Base-by-base conservation (phyloP, 2,329 filamentous ascomycete genomes). In the Nemania bipapillata region DNA sequence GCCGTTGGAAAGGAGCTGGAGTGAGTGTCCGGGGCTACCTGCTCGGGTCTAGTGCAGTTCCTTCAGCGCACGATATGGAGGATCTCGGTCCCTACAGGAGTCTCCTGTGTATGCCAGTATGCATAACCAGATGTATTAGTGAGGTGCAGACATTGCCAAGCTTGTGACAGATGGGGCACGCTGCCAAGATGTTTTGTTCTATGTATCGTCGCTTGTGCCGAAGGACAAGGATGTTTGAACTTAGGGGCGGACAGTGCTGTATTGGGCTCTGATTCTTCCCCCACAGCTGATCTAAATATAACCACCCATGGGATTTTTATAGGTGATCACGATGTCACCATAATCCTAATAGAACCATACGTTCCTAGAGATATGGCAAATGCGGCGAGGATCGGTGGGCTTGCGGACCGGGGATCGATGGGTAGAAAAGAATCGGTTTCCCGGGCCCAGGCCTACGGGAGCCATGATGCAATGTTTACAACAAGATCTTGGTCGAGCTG, bases 231-330 rank as follows among this genome's bases (percentile, higher is more conserved):
- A 30, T 30, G 24, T 32, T n/a, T 50, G 47, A 40, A 45, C 58
- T 24, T 5, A 53, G 35, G 40, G n/a, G 17, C 40, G 40, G 40
- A 45, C 40, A 45, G 40, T 17, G 7, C 40, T 45, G 40, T 20
- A 20, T 3, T 20, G 22, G 15, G 32, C 7, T 22, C 15, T 42
- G n/a, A 45, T 52, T n/a, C 20, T 15, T 11, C 26, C 54, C 40
- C 65, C 54, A 52, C 60, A 60, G n/a, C 61, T 20, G 17, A 17
- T 66, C 67, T 69, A 69, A 69, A 66, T 69, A 69, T 69, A 69
- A 69, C 49, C 67, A 56, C 63, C n/a, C 59, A n/a, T 55, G 53
- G 64, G 67, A 69, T 69, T 63, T 66, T 45, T 58, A 45, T 65
- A 62, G 59, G 56, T 47, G 64, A 60, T 63, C 63, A 26, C 64